phyloP scores from a whole-genome alignment of 306 rosid species.

The Abrus pulchellus region DNA sequence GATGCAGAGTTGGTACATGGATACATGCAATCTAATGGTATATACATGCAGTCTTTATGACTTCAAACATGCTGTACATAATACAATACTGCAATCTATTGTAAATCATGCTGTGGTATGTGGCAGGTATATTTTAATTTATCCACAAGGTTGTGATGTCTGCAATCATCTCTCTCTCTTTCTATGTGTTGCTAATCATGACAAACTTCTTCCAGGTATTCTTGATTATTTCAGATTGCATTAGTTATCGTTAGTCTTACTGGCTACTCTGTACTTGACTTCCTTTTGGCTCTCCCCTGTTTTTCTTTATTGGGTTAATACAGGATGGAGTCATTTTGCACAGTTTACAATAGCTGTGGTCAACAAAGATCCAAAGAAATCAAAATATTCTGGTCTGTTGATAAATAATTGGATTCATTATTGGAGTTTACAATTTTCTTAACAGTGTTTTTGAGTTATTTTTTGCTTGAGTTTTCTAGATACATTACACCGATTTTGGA shows the following conservation, averaged over 20 bases:
- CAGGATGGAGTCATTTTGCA: constrained; percentile 99
- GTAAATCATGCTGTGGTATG: constrained; percentile 20
- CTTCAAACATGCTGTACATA: constrained; percentile 32
- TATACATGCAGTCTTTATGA: constrained; percentile 32
- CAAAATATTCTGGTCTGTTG: constrained; percentile 94
- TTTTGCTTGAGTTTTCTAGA: constrained; percentile 59
- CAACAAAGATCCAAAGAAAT: constrained; percentile 92
- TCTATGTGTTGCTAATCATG: constrained; percentile 99
- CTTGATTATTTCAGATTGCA: constrained; percentile 37
- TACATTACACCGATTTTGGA: constrained; percentile 99
- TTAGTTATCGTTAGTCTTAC: constrained; percentile 28
- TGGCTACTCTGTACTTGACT: constrained; percentile 23
- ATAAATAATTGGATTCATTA: constrained; percentile 40
- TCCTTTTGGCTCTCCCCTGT: constrained; percentile 19
- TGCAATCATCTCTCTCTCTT: constrained; percentile 98
- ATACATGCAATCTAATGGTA: constrained; percentile 39
- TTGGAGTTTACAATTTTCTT: constrained; percentile 33
- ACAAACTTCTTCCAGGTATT: constrained; percentile 98
- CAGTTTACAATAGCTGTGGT: constrained; percentile 98
- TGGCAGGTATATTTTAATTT: constrained; percentile 97
- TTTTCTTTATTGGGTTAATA: constrained; percentile 38
- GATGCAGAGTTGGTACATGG: constrained; percentile 21
- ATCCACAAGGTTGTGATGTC: constrained; percentile 99
- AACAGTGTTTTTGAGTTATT: constrained; percentile 18
- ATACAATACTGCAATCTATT: neutral